phyloP scores from a whole-genome alignment of 2,329 filamentous ascomycete species.

The Fusarium caatingaense region DNA sequence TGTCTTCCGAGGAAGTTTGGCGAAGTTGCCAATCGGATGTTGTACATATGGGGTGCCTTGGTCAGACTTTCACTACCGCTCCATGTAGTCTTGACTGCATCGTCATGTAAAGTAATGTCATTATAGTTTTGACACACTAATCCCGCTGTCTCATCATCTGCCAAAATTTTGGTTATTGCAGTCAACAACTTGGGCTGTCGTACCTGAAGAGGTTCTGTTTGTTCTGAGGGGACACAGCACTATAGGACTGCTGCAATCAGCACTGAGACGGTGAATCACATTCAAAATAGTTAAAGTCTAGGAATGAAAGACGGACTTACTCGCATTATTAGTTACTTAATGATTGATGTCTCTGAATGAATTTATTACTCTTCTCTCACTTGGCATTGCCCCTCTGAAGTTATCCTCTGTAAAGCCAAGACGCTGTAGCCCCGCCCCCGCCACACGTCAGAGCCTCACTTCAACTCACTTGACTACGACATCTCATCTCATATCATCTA shows the following conservation, averaged over 20 bases:
- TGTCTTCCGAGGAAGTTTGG: background rate
- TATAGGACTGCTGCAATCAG: background rate
- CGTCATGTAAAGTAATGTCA: background rate
- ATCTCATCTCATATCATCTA: slow-evolving; percentile 12
- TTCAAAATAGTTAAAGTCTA: background rate
- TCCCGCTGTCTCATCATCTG: no score
- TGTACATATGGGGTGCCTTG: background rate
- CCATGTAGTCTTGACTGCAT: background rate
- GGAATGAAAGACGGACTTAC: background rate
- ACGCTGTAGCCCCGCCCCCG: slow-evolving; percentile 31
- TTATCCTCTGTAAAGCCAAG: slow-evolving; percentile 16
- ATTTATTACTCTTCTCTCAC: background rate
- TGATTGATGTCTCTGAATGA: background rate
- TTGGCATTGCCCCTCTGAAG: background rate
- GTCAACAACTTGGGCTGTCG: background rate
- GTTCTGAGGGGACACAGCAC: background rate
- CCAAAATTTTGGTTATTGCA: background rate
- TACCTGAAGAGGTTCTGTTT: background rate
- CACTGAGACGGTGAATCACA: background rate
- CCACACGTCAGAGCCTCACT: slow-evolving; percentile 16
- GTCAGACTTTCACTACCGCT: background rate
- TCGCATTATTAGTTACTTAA: no score
- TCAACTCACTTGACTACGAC: background rate
- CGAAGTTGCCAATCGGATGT: background rate
- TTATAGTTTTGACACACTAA: background rate